Base-by-base conservation (phyloP, 2,329 filamentous ascomycete genomes). In the Talaromyces funiculosus region DNA sequence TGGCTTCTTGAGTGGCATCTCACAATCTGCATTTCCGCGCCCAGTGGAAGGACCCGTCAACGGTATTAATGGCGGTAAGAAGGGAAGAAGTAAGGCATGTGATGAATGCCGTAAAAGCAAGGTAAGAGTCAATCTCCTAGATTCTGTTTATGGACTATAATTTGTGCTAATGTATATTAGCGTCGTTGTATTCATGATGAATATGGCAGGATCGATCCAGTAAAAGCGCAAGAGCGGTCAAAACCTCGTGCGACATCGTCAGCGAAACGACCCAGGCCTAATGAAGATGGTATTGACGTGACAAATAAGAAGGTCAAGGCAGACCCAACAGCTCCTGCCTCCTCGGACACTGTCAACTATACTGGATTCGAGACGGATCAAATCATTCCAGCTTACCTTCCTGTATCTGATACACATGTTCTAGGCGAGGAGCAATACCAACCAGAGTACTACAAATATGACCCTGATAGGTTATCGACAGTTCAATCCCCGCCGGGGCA, bases 71-170 rank as follows among this genome's bases (percentile, higher is more conserved):
- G 72, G 82, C 62, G 78, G 77, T 49, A 81, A 84, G 72, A 83
- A 84, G 69, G 80, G 83, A 62, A 73, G 85, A 66, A 86, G 80
- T 67, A 87, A 86, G 71, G 85, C 85, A 45, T 88, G 85, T 69
- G 80, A 84, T 61, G 84, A 87, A 66, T 88, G 85, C 72, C 81
- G 85, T 49, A 87, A 86, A 70, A 86, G 84, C 78, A 87, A 87
- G 79, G 85, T 86, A 69, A 72, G 81, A 73, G 42, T 35, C 20
- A 22, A 18, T n/a, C 12, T 35, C 4, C 35, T 40, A 10, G 14
- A 40, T 54, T 20, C 24, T 40, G 20, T 5, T 38, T 45, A 24
- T 4, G 16, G 3, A 12, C 26, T 29, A 18, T 40, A 40, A 33
- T 24, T 18, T 40, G 64, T 66, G 71, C 66, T 68, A 62, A 68